Percentiles rank a stretch among this genome's conserved stretches.
Conservation (phyloP, 2,329 filamentous ascomycete genomes). For the Pestalotiopsis sp. region DNA sequence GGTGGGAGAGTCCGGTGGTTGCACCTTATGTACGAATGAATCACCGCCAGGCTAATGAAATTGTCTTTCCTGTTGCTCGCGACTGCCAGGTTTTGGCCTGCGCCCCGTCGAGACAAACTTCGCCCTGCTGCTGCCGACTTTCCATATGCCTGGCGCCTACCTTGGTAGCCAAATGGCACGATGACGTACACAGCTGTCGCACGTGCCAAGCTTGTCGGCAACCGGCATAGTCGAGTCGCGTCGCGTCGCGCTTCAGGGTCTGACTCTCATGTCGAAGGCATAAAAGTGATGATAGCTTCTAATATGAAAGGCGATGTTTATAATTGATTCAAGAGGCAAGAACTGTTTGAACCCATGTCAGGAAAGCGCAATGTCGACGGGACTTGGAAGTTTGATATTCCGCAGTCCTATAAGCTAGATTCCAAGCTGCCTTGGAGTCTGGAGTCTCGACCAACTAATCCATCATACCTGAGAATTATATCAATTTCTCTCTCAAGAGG, state of each 20-base stretch:
- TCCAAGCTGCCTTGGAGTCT: no score
- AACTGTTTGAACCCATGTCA: no score
- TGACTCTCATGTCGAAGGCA: background rate
- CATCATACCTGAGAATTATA: no score
- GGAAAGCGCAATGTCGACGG: no score
- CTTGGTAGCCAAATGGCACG: background rate
- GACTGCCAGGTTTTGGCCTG: conserved; percentile 1
- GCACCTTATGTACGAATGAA: background rate
- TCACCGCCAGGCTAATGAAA: background rate
- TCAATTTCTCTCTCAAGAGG: no score
- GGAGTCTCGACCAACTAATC: no score
- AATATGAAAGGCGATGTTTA: no score
- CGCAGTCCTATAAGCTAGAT: no score
- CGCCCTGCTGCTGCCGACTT: background rate
- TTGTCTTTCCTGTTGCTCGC: background rate
- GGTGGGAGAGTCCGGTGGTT: background rate
- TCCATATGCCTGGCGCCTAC: background rate
- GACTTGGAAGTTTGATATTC: no score
- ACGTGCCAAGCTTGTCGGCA: conserved; percentile 8
- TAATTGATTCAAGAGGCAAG: no score
- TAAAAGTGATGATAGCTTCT: background rate
- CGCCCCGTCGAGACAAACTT: background rate
- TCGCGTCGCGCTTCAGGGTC: background rate
- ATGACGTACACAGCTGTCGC: conserved; percentile 1
- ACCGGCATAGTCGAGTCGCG: conserved; percentile 3